phyloP scores from a whole-genome alignment of 768 basidiomycete species.

The Macrolepiota fuliginosa region DNA sequence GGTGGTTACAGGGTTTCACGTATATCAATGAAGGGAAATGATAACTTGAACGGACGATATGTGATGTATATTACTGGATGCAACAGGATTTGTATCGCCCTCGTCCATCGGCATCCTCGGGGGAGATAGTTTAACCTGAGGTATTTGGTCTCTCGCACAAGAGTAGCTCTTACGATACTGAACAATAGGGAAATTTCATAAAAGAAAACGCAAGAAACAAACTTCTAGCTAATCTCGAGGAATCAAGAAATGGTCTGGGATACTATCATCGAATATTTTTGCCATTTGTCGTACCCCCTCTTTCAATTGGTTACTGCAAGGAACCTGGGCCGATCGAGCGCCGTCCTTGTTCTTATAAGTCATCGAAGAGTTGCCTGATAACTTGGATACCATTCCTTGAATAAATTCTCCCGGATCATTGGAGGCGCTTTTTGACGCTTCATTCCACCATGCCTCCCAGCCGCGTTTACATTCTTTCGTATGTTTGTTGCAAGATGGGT shows the following conservation, averaged over 20 bases:
- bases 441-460: background rate
- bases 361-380: background rate
- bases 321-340: background rate
- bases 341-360: too few species aligned
- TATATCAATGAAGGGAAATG: too few species aligned
- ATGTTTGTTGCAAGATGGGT: background rate
- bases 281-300: background rate
- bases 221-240: background rate
- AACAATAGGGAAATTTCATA: background rate
- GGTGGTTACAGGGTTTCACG: too few species aligned
- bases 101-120: too few species aligned
- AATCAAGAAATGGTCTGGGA: background rate
- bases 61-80: too few species aligned
- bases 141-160: too few species aligned
- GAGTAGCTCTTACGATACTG: too few species aligned
- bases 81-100: too few species aligned
- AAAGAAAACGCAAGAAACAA: background rate
- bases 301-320: background rate
- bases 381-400: background rate
- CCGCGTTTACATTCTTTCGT: background rate
- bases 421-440: background rate
- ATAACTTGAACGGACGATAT: too few species aligned
- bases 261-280: background rate
- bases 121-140: too few species aligned
- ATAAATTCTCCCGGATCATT: background rate